Conservation (phyloP, 768 basidiomycete genomes). For the Piloderma croceum region DNA sequence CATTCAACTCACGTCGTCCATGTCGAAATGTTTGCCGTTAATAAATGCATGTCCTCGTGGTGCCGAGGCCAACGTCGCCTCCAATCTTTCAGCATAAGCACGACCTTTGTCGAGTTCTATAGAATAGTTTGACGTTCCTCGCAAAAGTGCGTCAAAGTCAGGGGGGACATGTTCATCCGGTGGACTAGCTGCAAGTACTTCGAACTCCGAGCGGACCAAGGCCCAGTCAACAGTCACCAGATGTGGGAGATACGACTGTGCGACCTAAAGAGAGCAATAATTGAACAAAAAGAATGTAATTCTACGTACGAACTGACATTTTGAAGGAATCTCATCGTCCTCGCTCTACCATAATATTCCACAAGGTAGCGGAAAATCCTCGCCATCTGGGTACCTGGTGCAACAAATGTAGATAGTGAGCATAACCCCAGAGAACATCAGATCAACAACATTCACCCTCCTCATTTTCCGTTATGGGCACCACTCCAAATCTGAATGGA, state of each 20-base stretch:
- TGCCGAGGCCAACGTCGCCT: conserved; percentile 34
- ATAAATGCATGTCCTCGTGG: conserved; percentile 70
- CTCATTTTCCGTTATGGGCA: conserved; percentile 59
- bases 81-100: conserved; percentile 57
- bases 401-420: not conserved
- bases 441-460: conserved; percentile 26
- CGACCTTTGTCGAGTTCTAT: conserved; percentile 39
- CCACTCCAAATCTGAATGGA: conserved; percentile 82
- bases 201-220: conserved; percentile 28
- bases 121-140: conserved; percentile 23
- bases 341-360: conserved; percentile 54
- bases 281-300: no score
- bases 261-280: conserved; percentile 28
- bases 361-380: conserved; percentile 64
- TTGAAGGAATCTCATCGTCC: conserved; percentile 57
- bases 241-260: conserved; percentile 31
- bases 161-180: conserved; percentile 9
- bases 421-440: not conserved
- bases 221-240: conserved; percentile 41
- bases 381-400: conserved; percentile 66
- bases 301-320: no score
- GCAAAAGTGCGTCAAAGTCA: conserved; percentile 38
- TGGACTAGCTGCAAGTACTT: conserved; percentile 4
- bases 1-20: conserved; percentile 63
- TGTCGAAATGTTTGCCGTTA: conserved; percentile 75